Conservation (phyloP, 805 yeast genomes). For the Metschnikowia sp. region DNA sequence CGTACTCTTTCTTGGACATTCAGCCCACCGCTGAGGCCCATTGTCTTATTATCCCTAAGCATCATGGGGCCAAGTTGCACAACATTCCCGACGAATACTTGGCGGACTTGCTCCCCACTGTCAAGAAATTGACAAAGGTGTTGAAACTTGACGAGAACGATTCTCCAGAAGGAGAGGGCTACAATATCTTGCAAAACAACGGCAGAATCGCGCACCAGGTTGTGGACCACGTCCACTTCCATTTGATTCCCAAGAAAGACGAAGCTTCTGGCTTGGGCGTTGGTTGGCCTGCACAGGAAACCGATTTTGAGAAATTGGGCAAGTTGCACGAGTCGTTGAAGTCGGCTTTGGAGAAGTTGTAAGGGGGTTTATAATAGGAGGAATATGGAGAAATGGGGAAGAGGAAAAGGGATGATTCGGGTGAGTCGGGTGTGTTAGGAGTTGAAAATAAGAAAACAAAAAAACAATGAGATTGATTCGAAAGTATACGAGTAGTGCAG, state of each 20-base stretch:
- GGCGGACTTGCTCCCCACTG: slow-evolving; percentile 81
- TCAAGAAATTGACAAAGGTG: slow-evolving; percentile 78
- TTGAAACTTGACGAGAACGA: slow-evolving; percentile 63
- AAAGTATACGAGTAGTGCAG: no score
- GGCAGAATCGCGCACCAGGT: slow-evolving; percentile 94
- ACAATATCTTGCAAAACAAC: slow-evolving; percentile 88
- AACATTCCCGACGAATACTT: slow-evolving; percentile 89
- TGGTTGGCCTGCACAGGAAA: slow-evolving; percentile 91
- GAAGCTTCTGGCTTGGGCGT: slow-evolving; percentile 72
- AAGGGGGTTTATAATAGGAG: background rate
- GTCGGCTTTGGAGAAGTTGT: slow-evolving; percentile 23
- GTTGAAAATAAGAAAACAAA: no score
- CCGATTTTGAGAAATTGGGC: slow-evolving; percentile 71
- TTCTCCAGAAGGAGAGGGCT: slow-evolving; percentile 64
- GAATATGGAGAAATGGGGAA: background rate
- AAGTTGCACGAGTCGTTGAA: slow-evolving; percentile 58
- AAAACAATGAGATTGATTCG: no score
- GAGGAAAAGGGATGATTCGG: background rate
- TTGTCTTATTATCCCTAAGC: slow-evolving; percentile 84
- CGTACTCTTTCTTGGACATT: slow-evolving; percentile 86
- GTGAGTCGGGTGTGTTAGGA: no score
- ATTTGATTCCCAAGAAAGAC: slow-evolving; percentile 86
- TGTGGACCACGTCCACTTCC: slow-evolving; percentile 96
- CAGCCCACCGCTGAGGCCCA: slow-evolving; percentile 92
- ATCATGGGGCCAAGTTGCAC: slow-evolving; percentile 91